Percentiles rank a stretch among this genome's conserved stretches.
phyloP scores from a whole-genome alignment of 331 rosid genomes.

The Malus hybrid region DNA sequence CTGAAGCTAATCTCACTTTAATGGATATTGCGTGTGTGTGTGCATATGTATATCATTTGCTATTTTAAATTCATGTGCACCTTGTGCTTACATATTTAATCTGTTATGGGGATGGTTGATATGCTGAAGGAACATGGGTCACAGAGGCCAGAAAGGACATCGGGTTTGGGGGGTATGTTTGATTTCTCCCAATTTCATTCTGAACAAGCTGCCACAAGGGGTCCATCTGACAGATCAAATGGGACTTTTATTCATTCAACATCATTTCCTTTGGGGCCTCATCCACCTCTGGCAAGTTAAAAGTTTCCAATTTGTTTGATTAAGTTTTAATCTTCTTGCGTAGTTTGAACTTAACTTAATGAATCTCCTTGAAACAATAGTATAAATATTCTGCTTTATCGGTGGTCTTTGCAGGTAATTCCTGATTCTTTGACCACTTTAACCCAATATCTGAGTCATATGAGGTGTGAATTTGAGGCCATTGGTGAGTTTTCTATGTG shows the following conservation, averaged over 20 bases:
- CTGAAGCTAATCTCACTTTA: slow-evolving; percentile 5
- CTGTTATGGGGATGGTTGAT: slow-evolving; percentile 23
- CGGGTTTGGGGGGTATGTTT: slow-evolving; percentile 42
- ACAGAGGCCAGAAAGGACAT: slow-evolving; percentile 56
- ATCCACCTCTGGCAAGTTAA: slow-evolving; percentile 67
- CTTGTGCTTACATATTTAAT: not conserved
- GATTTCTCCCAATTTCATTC: slow-evolving; percentile 48
- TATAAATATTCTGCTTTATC: not conserved
- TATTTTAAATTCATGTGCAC: not conserved
- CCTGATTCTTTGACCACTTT: slow-evolving; percentile 92
- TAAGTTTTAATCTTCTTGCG: slow-evolving; percentile 7
- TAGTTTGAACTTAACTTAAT: not conserved
- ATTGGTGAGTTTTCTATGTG: slow-evolving; percentile 48
- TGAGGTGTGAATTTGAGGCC: slow-evolving; percentile 61
- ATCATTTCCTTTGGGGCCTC: slow-evolving; percentile 57
- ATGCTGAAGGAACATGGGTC: slow-evolving; percentile 59
- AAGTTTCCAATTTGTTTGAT: slow-evolving; percentile 21
- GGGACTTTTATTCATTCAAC: slow-evolving; percentile 49
- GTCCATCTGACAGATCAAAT: slow-evolving; percentile 46
- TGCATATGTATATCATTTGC: not conserved
- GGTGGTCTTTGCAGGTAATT: slow-evolving; percentile 60
- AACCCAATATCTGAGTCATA: slow-evolving; percentile 58
- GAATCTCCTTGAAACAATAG: not conserved
- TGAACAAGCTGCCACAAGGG: slow-evolving; percentile 48
- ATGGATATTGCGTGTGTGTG: not conserved